Percentiles rank a stretch among this genome's conserved stretches.
Evolutionary conservation across 805 yeast species (phyloP).

Genomic region (Starmerella sirachaensis): DNA sequence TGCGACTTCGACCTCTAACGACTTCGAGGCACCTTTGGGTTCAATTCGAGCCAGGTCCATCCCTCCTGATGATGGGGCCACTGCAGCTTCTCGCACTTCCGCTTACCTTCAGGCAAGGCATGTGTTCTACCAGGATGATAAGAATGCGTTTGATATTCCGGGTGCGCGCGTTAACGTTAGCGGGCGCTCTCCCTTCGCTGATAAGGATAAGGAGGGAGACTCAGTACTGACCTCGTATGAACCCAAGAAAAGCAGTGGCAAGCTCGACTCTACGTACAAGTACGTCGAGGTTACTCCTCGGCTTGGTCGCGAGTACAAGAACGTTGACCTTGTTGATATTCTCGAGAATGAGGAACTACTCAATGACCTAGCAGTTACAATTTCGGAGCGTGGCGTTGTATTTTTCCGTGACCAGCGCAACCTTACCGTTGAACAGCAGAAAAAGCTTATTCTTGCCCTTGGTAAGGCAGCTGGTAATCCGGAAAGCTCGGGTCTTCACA

Average conservation of each 20-base stretch:
- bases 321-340: constrained; percentile 23
- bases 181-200: constrained; percentile 26
- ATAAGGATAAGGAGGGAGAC: constrained; percentile 20
- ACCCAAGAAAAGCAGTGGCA: constrained; percentile 22
- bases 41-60: not conserved
- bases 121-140: constrained; percentile 13
- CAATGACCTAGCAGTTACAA: constrained; percentile 36
- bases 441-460: constrained; percentile 23
- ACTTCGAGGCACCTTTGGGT: not conserved
- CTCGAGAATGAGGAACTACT: constrained; percentile 24
- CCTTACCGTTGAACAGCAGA: constrained; percentile 24
- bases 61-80: not conserved
- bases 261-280: constrained; percentile 23
- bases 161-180: constrained; percentile 3
- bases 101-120: constrained; percentile 9
- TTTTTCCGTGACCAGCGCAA: constrained; percentile 39
- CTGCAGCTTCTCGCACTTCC: constrained; percentile 7
- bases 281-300: constrained; percentile 25
- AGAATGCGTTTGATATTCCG: constrained; percentile 18
- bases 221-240: constrained; percentile 13
- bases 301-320: constrained; percentile 27
- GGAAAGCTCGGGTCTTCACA: constrained; percentile 23
- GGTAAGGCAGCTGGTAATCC: constrained; percentile 26
- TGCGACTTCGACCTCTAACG: not conserved
- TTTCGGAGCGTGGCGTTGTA: constrained; percentile 40